A percentile compares a stretch with the other conserved stretches of the same genome.
These are phyloP conservation scores for Keqinozyma sinolaborantium DNA, from an alignment of 1,139 yeast genomes.

Conservation along the genomic window DNA sequence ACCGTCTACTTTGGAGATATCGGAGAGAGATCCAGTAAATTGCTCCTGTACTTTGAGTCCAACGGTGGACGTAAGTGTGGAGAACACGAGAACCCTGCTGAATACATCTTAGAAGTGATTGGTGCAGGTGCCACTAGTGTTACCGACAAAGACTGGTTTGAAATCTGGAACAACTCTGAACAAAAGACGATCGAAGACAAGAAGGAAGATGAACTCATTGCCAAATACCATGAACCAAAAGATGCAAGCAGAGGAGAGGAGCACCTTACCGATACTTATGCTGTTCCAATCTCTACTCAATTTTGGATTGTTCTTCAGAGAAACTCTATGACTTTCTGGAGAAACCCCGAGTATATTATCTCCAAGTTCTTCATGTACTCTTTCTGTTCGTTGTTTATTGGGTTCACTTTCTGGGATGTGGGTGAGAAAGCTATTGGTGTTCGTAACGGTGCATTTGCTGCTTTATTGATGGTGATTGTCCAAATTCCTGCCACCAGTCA, in stretches of 20 bases:
- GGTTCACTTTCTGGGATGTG: constrained; percentile 48
- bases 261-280: constrained; percentile 19
- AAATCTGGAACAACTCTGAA: constrained; percentile 42
- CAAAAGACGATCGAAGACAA: constrained; percentile 17
- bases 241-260: constrained; percentile 3
- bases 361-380: constrained; percentile 44
- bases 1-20: constrained; percentile 82
- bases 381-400: constrained; percentile 46
- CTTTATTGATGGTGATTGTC: constrained; percentile 47
- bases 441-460: constrained; percentile 50
- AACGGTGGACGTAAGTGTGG: constrained; percentile 64
- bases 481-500: constrained; percentile 49
- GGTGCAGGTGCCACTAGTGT: constrained; percentile 69
- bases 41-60: constrained; percentile 65
- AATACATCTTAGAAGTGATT: constrained; percentile 58
- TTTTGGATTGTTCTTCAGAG: constrained; percentile 30
- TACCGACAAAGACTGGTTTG: constrained; percentile 42
- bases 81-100: constrained; percentile 59
- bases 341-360: constrained; percentile 41
- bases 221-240: constrained; percentile 8
- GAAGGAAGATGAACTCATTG: constrained; percentile 15
- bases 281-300: constrained; percentile 37
- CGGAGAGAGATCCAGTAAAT: constrained; percentile 58
- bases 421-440: constrained; percentile 42
- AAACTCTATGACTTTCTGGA: constrained; percentile 34